phyloP scores from a whole-genome alignment of 2,329 filamentous ascomycete genomes.

The Fusarium mexicanum region DNA sequence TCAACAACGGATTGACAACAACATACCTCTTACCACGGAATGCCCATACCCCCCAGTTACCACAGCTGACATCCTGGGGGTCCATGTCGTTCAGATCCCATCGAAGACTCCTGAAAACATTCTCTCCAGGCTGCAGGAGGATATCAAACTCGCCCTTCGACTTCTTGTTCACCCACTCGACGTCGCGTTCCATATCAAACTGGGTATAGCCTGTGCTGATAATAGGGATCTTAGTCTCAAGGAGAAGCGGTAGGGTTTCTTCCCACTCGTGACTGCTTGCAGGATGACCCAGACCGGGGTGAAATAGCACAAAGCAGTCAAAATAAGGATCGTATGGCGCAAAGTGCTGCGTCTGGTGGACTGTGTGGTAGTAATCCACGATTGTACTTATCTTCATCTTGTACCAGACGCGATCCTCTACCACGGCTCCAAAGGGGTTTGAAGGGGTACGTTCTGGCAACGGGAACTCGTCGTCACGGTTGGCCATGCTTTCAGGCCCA shows the following conservation, averaged over 20 bases:
- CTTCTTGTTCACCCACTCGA: conserved; percentile 87
- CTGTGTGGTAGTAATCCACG: conserved; percentile 97
- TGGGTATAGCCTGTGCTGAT: conserved; percentile 96
- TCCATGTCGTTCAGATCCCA: conserved; percentile 98
- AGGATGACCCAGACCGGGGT: conserved; percentile 94
- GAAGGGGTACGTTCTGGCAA: conserved; percentile 83
- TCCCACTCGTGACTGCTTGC: conserved; percentile 94
- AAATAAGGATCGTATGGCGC: conserved; percentile 98
- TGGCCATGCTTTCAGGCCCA: conserved; percentile 94
- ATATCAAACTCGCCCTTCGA: conserved; percentile 92
- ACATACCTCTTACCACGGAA: conserved; percentile 93
- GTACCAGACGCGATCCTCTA: conserved; percentile 88
- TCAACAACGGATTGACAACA: conserved; percentile 47
- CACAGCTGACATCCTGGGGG: conserved; percentile 91
- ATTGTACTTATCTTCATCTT: conserved; percentile 97
- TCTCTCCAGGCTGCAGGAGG: conserved; percentile 91
- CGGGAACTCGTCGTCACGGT: conserved; percentile 92
- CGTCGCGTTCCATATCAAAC: conserved; percentile 92
- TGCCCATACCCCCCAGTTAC: conserved; percentile 97
- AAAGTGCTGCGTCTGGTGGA: conserved; percentile 91
- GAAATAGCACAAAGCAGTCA: conserved; percentile 96
- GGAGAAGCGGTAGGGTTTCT: conserved; percentile 84
- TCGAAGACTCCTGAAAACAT: conserved; percentile 88
- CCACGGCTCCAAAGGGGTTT: conserved; percentile 93
- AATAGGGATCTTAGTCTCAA: conserved; percentile 96